These are phyloP conservation scores for Polysphondylium violaceum DNA, from an alignment of 78 protist species.

Conservation along the genomic window DNA sequence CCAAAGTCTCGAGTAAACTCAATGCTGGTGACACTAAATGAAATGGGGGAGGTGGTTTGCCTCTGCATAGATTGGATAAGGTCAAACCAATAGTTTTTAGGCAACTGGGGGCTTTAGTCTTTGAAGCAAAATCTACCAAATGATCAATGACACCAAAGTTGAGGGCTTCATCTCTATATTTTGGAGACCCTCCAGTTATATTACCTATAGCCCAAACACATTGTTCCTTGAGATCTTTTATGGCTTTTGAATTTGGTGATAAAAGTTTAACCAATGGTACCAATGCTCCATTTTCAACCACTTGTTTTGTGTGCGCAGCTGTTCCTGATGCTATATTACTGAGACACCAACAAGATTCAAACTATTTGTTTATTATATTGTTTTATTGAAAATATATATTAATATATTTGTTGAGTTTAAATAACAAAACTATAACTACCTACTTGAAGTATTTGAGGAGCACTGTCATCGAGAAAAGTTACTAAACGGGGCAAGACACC, in stretches of 20 bases:
- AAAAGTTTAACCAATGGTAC: slow-evolving; percentile 91
- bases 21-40: background rate
- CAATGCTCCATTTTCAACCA: slow-evolving; percentile 90
- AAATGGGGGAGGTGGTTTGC: background rate
- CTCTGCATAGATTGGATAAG: slow-evolving; percentile 64
- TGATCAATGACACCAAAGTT: slow-evolving; percentile 40
- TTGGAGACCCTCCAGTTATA: slow-evolving; percentile 97
- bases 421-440: too few relatives aligned
- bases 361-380: too few relatives aligned
- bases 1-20: slow-evolving; percentile 61
- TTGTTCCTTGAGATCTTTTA: slow-evolving; percentile 96
- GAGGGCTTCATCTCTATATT: slow-evolving; percentile 92
- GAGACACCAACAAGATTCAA: slow-evolving; percentile 97
- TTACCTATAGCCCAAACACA: slow-evolving; percentile 98
- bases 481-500: background rate
- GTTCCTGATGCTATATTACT: slow-evolving; percentile 97
- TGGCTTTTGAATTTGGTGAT: slow-evolving; percentile 15
- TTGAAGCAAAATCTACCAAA: background rate
- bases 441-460: background rate
- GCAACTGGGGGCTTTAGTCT: slow-evolving; percentile 37
- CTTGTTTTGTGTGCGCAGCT: slow-evolving; percentile 88
- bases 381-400: too few relatives aligned
- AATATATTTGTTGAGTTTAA: too few relatives aligned
- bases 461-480: background rate
- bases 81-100: slow-evolving; percentile 96